Conservation (phyloP, 306 rosid species). For the Geum urbanum region DNA sequence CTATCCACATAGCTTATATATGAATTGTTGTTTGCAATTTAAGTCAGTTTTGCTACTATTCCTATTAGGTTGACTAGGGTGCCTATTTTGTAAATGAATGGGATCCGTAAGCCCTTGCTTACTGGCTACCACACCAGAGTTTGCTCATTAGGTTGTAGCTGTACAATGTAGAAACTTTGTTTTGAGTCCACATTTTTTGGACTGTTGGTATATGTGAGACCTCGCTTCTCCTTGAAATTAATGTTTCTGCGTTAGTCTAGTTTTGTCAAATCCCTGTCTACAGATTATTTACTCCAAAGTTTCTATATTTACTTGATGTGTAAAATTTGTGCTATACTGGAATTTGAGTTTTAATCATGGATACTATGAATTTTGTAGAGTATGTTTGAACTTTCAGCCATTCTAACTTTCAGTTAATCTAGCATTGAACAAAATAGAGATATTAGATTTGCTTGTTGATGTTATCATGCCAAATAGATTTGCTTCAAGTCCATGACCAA, state of each 20-base stretch:
- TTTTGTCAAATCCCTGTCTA: too few species aligned
- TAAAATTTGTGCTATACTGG: too few species aligned
- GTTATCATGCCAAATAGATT: neutral
- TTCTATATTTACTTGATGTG: too few species aligned
- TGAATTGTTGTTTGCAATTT: neutral
- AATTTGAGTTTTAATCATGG: too few species aligned
- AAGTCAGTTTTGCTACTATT: neutral
- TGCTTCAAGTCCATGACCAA: slow-evolving; percentile 46
- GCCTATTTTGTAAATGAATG: neutral
- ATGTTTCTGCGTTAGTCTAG: neutral
- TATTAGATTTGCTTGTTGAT: neutral
- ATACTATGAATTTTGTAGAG: too few species aligned
- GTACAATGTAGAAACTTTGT: neutral
- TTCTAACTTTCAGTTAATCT: neutral
- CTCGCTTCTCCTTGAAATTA: neutral
- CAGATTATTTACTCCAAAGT: too few species aligned
- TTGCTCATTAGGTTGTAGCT: neutral
- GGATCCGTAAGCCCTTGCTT: neutral
- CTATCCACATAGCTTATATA: too few species aligned
- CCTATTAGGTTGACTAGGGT: neutral
- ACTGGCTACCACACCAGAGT: too few species aligned
- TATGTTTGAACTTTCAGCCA: neutral
- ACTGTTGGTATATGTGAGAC: neutral
- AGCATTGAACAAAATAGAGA: neutral
- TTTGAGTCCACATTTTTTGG: neutral